phyloP scores from a whole-genome alignment of 805 yeast species.

The Wickerhamiella musiphila region DNA sequence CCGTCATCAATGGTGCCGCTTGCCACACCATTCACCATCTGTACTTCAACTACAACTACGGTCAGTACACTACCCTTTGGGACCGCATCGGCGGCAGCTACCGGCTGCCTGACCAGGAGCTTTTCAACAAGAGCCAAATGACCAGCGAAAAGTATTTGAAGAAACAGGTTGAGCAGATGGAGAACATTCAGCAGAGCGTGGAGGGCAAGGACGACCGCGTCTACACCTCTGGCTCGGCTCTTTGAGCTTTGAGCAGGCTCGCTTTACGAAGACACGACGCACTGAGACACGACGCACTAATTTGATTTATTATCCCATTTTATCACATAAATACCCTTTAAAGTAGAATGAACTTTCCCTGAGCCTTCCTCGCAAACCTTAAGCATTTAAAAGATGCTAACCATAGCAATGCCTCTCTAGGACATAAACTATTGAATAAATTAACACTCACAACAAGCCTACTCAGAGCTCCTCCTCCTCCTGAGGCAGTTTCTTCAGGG shows the following conservation, averaged over 20 bases:
- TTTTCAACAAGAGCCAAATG: slow-evolving; percentile 49
- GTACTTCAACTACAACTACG: slow-evolving; percentile 94
- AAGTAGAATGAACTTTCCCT: background rate
- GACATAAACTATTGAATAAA: too few relatives aligned
- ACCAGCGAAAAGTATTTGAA: slow-evolving; percentile 48
- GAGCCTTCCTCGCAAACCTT: too few relatives aligned
- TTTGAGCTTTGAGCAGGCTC: background rate
- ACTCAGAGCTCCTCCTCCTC: slow-evolving; percentile 21
- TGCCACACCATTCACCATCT: slow-evolving; percentile 95
- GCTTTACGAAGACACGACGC: background rate
- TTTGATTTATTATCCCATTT: too few relatives aligned
- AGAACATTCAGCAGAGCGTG: slow-evolving; percentile 54
- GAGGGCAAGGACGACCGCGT: slow-evolving; percentile 72
- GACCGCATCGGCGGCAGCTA: slow-evolving; percentile 90
- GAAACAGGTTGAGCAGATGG: slow-evolving; percentile 57
- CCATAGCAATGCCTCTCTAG: too few relatives aligned
- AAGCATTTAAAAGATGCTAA: too few relatives aligned
- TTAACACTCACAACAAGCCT: too few relatives aligned
- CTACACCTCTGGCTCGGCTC: slow-evolving; percentile 29
- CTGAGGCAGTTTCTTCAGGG: too few relatives aligned
- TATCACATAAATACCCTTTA: background rate
- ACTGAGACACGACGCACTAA: too few relatives aligned
- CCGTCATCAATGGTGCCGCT: slow-evolving; percentile 92
- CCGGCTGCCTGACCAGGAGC: slow-evolving; percentile 76
- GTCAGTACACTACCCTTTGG: slow-evolving; percentile 97